Percentiles rank a stretch among this genome's conserved stretches.
Evolutionary conservation across 805 yeast species (phyloP).

Genomic region (Pichia thaimueangensis): DNA sequence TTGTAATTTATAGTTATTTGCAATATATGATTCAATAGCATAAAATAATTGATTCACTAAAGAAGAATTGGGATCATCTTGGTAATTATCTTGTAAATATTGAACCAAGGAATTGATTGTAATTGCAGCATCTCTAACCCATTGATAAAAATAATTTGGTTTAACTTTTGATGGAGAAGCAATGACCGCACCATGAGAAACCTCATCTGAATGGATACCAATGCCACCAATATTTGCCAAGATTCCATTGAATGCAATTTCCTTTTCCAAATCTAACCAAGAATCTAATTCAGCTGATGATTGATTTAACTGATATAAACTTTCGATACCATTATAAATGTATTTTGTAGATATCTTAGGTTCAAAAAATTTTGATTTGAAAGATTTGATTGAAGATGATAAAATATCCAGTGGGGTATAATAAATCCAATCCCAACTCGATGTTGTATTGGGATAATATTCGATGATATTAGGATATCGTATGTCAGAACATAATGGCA

Average conservation of each 20-base stretch:
- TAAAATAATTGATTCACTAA: slow-evolving; percentile 13
- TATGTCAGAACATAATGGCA: no score
- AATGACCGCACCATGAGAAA: slow-evolving; percentile 63
- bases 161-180: slow-evolving; percentile 70
- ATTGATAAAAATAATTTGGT: slow-evolving; percentile 84
- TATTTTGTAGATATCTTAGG: background rate
- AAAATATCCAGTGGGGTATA: no score
- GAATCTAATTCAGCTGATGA: slow-evolving; percentile 29
- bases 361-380: no score
- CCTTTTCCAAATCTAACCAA: slow-evolving; percentile 44
- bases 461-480: no score
- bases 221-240: slow-evolving; percentile 52
- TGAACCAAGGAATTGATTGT: slow-evolving; percentile 61
- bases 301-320: background rate
- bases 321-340: slow-evolving; percentile 2
- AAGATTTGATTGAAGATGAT: no score
- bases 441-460: no score
- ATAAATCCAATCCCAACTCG: no score
- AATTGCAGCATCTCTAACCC: slow-evolving; percentile 88
- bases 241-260: slow-evolving; percentile 39
- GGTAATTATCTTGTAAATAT: slow-evolving; percentile 41
- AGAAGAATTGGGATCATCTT: slow-evolving; percentile 19
- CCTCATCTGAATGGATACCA: slow-evolving; percentile 30
- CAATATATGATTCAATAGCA: slow-evolving; percentile 54
- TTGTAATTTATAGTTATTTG: slow-evolving; percentile 55